Evolutionary conservation across 1,139 yeast species (phyloP).

Genomic region (Saccharomyces hybrid): DNA sequence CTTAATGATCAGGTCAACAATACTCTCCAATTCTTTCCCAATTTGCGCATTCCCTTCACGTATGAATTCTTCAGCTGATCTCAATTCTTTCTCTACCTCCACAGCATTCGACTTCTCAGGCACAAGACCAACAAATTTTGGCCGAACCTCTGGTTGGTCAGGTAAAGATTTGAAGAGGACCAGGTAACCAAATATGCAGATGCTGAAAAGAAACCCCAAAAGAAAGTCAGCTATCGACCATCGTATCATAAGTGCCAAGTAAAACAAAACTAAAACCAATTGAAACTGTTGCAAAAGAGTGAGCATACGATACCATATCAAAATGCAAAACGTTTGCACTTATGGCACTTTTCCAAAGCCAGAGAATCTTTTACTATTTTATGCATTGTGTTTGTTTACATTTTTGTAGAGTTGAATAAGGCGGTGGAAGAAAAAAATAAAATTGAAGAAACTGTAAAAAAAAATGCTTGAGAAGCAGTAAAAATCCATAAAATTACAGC

Average conservation of each 20-base stretch:
- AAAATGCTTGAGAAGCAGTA: not conserved
- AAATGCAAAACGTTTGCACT: not conserved
- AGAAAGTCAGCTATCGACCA: not conserved
- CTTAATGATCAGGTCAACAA: conserved; percentile 45
- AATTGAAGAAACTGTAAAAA: not conserved
- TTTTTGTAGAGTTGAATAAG: not conserved
- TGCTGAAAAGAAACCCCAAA: not conserved
- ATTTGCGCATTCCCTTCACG: conserved; percentile 34
- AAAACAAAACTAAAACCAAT: not conserved
- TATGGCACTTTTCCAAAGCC: not conserved
- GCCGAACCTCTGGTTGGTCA: not conserved
- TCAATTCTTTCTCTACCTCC: not conserved
- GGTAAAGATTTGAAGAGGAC: not conserved
- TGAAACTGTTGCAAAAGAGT: not conserved
- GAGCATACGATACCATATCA: not conserved
- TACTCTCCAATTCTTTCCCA: conserved; percentile 45
- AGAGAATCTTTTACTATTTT: not conserved
- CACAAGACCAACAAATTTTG: not conserved
- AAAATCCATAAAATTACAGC: not conserved
- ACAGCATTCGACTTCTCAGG: not conserved
- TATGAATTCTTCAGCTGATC: not conserved
- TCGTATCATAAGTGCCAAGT: not conserved
- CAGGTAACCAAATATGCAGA: not conserved
- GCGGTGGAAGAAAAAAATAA: not conserved
- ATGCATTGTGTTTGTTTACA: not conserved